Conservation (phyloP, 2,329 filamentous ascomycete genomes). For the Harringtonia aguacate region DNA sequence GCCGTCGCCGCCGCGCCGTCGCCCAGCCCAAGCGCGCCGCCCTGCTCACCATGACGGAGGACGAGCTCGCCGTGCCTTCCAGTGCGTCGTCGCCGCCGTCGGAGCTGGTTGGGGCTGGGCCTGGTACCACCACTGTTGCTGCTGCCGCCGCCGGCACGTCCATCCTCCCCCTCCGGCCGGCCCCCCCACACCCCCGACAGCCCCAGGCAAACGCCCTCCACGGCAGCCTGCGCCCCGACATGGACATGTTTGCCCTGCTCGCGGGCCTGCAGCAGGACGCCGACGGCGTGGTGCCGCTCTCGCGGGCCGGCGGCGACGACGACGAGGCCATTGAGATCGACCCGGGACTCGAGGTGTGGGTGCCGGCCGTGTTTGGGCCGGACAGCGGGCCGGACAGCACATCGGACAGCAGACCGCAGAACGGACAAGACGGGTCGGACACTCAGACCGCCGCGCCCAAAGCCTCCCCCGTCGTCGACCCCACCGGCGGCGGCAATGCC, state of each 20-base stretch:
- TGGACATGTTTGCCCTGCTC: constrained; percentile 52
- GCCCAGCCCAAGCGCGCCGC: no score
- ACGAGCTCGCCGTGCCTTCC: no score
- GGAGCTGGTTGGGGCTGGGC: no score
- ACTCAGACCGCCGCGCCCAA: constrained; percentile 13
- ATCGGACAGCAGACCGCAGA: no score
- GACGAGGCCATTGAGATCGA: constrained; percentile 50
- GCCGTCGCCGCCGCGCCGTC: not conserved
- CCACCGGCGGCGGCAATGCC: constrained; percentile 87
- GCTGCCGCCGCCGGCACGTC: not conserved
- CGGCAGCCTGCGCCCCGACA: constrained; percentile 46
- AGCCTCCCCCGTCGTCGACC: constrained; percentile 56
- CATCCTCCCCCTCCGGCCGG: constrained; percentile 7
- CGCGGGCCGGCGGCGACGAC: no score
- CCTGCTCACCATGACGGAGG: no score
- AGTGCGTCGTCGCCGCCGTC: not conserved
- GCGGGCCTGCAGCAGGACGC: constrained; percentile 44
- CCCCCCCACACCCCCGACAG: constrained; percentile 31
- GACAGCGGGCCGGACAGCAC: no score
- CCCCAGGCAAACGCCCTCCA: constrained; percentile 32
- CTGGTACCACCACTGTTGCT: no score
- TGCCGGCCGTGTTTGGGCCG: constrained; percentile 56
- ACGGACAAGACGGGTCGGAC: not conserved
- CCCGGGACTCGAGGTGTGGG: constrained; percentile 58
- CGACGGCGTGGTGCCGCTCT: constrained; percentile 35